Conservation (phyloP, 305 asterid genomes). For the Rubia balearica region DNA sequence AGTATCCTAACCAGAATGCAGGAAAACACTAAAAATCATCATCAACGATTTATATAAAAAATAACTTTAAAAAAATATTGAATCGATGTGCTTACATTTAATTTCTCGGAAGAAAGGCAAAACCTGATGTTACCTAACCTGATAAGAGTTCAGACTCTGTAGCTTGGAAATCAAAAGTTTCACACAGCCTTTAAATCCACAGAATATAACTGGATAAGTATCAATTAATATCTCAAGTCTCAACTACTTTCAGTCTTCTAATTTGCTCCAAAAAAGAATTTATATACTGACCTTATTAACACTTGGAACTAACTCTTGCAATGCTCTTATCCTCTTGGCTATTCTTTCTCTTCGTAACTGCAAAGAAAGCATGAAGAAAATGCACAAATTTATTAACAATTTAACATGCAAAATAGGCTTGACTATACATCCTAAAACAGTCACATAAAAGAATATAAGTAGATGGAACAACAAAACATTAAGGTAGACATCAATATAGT, state of each 20-base stretch:
- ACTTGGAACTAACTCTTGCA: conserved; percentile 96
- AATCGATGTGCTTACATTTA: neutral
- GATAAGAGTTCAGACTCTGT: neutral
- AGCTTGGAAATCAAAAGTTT: neutral
- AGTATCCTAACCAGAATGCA: neutral
- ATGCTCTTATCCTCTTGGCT: conserved; percentile 91
- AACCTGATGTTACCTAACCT: neutral
- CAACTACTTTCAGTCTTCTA: neutral
- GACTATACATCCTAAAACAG: neutral
- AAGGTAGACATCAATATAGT: conserved; percentile 3
- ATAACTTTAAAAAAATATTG: neutral
- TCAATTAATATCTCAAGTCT: neutral
- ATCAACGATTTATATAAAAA: neutral
- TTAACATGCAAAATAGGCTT: conserved; percentile 1
- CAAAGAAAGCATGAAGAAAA: conserved; percentile 13
- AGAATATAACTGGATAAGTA: neutral
- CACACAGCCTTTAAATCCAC: neutral
- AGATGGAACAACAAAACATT: neutral
- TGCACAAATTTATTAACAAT: neutral
- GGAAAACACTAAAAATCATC: too few relatives aligned
- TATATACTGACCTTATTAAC: conserved; percentile 72
- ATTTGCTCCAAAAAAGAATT: conserved; percentile 2
- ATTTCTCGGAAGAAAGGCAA: neutral
- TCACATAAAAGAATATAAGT: neutral
- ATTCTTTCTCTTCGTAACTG: conserved; percentile 91